Percentiles rank a stretch among this genome's conserved stretches.
phyloP scores from a whole-genome alignment of 305 asterid genomes.

The Fraxinus albicans region DNA sequence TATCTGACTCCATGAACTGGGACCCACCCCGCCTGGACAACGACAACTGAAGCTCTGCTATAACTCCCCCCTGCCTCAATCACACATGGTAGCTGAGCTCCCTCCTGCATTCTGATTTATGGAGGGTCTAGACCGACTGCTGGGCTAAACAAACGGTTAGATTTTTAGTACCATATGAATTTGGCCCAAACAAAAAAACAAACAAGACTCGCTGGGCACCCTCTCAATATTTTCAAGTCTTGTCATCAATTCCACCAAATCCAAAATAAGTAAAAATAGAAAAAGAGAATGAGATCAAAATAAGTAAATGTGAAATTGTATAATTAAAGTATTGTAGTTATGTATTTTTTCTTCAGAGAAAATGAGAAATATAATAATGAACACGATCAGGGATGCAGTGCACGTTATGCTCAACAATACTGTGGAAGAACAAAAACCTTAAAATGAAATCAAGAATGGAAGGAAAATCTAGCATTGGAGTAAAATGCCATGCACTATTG shows the following conservation, averaged over 20 bases:
- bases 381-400: neutral
- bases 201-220: slow-evolving; percentile 13
- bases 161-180: too few relatives aligned
- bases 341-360: neutral
- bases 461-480: neutral
- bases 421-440: neutral
- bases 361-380: too few relatives aligned
- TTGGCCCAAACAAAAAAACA: neutral
- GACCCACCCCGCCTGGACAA: neutral
- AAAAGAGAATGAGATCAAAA: neutral
- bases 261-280: neutral
- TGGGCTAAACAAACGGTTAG: neutral
- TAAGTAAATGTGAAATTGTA: neutral
- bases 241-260: slow-evolving; percentile 25
- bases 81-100: neutral
- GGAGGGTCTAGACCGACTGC: neutral
- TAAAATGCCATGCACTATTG: neutral
- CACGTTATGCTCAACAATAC: neutral
- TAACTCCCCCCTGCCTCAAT: neutral
- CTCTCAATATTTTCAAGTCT: slow-evolving; percentile 15
- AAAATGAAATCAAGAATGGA: neutral
- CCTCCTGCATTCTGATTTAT: too few relatives aligned
- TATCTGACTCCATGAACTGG: too few relatives aligned
- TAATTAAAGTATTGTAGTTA: too few relatives aligned
- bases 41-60: too few relatives aligned